Percentiles rank a stretch among this genome's conserved stretches.
phyloP scores from a whole-genome alignment of 345 rosid species.

The Euphorbia lathyris region DNA sequence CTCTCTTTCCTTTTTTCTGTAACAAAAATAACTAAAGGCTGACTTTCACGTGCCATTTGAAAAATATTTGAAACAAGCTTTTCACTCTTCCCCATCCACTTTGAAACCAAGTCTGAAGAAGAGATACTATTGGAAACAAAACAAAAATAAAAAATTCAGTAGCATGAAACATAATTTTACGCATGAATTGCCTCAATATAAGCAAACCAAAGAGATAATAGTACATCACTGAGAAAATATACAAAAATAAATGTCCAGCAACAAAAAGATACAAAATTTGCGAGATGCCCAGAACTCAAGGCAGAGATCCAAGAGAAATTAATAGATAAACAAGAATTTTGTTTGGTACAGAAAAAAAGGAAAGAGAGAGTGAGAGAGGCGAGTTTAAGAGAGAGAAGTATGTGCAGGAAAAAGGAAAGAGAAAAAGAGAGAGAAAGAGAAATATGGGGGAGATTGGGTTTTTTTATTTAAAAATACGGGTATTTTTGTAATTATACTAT shows the following conservation, averaged over 20 bases:
- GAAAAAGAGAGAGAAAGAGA: too few species aligned
- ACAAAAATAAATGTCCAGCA: background rate
- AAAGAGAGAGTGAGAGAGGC: too few species aligned
- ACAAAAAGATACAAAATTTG: background rate
- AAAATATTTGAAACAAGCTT: constrained; percentile 89
- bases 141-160: constrained; percentile 6
- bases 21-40: constrained; percentile 82
- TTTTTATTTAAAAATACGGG: too few species aligned
- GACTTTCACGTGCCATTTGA: constrained; percentile 95
- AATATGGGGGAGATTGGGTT: too few species aligned
- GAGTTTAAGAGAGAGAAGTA: too few species aligned
- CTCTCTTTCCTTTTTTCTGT: too few species aligned
- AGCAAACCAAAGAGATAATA: background rate
- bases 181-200: background rate
- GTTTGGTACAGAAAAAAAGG: background rate
- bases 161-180: background rate
- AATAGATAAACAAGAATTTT: background rate
- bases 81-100: constrained; percentile 99
- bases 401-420: too few species aligned
- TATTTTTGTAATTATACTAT: too few species aligned
- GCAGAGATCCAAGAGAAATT: background rate
- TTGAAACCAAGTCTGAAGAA: constrained; percentile 91
- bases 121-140: constrained; percentile 53
- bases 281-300: background rate
- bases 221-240: background rate